Conservation (phyloP, 768 basidiomycete genomes). For the Coprinopsis marcescibilis region DNA sequence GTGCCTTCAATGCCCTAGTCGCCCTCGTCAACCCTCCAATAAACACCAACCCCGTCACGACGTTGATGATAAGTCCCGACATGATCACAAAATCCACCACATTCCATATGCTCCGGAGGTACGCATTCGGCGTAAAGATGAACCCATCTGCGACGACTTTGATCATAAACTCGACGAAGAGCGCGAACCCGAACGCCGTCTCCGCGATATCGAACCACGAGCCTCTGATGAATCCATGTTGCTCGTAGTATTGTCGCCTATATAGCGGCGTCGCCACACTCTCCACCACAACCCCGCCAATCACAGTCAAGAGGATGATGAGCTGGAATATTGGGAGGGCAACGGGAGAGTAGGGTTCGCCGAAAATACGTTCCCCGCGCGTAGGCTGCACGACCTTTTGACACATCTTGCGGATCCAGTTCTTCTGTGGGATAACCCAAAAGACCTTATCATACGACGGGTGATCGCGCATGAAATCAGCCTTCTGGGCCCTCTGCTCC, state of each 20-base stretch:
- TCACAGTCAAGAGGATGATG: conserved; percentile 65
- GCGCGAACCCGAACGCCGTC: conserved; percentile 57
- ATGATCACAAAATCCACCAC: conserved; percentile 84
- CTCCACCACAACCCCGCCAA: conserved; percentile 79
- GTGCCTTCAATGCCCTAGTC: conserved; percentile 80
- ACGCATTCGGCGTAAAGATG: conserved; percentile 86
- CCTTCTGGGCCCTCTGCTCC: conserved; percentile 70
- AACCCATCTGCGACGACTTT: conserved; percentile 93
- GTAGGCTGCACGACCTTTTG: conserved; percentile 82
- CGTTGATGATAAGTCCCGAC: conserved; percentile 67
- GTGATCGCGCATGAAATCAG: conserved; percentile 84
- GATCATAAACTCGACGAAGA: conserved; percentile 80
- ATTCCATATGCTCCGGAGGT: conserved; percentile 90
- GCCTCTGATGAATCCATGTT: conserved; percentile 52
- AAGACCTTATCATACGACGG: conserved; percentile 88
- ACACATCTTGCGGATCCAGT: conserved; percentile 63
- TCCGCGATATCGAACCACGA: conserved; percentile 91
- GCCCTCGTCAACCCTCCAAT: conserved; percentile 76
- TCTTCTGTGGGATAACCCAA: conserved; percentile 83
- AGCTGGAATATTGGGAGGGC: conserved; percentile 72
- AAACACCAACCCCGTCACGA: conserved; percentile 65
- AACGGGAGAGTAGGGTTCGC: conserved; percentile 58
- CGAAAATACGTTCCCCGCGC: conserved; percentile 83
- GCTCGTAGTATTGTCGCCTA: conserved; percentile 61
- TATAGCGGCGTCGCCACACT: conserved; percentile 80